Conservation (phyloP, 1,139 yeast genomes). For the Kodamaea sp. region DNA sequence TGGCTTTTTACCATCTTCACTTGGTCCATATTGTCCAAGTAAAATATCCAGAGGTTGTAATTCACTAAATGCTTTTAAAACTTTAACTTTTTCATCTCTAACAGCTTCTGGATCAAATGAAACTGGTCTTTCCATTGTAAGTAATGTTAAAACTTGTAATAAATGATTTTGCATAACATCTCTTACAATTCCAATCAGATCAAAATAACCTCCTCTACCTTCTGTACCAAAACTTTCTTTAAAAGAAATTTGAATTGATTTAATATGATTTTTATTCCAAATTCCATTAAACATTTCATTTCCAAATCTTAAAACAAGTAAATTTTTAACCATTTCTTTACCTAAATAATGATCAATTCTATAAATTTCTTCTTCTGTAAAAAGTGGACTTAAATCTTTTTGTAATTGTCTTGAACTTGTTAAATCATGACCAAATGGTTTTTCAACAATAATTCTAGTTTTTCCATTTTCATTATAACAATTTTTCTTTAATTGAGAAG, state of each 20-base stretch:
- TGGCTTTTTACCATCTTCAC: conserved; percentile 86
- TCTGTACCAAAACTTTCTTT: conserved; percentile 98
- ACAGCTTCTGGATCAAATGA: conserved; percentile 88
- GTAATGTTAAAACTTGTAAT: conserved; percentile 83
- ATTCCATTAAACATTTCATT: conserved; percentile 79
- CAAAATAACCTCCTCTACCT: conserved; percentile 98
- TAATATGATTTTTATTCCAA: conserved; percentile 80
- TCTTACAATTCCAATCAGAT: conserved; percentile 89
- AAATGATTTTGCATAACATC: conserved; percentile 98
- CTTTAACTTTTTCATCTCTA: conserved; percentile 94
- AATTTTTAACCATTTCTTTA: conserved; percentile 95
- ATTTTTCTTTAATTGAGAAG: conserved; percentile 63
- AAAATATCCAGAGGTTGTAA: conserved; percentile 65
- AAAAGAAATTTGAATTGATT: conserved; percentile 81
- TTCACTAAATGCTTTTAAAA: conserved; percentile 74
- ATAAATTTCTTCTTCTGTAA: conserved; percentile 86
- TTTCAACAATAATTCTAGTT: conserved; percentile 86
- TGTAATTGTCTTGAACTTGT: conserved; percentile 75
- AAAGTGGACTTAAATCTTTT: conserved; percentile 72
- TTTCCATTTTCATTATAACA: conserved; percentile 63
- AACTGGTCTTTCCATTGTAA: conserved; percentile 95
- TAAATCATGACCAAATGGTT: conserved; percentile 95
- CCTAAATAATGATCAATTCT: conserved; percentile 97
- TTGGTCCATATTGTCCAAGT: conserved; percentile 82
- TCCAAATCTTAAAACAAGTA: conserved; percentile 84